Conservation (phyloP, 257 asterid genomes). For the Sherardia arvensis region DNA sequence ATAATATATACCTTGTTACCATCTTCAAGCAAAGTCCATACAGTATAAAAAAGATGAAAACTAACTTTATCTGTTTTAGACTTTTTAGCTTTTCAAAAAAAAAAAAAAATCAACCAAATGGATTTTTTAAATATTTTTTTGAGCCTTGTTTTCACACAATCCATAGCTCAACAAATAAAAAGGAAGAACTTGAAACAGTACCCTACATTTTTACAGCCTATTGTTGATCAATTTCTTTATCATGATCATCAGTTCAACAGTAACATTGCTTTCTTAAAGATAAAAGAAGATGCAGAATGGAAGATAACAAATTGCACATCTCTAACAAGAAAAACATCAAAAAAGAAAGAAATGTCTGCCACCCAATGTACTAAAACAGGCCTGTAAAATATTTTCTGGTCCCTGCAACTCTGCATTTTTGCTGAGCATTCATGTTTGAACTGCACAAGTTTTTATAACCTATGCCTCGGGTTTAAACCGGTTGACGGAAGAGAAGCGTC, state of each 20-base stretch:
- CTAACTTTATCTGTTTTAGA: constrained; percentile 23
- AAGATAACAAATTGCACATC: not conserved
- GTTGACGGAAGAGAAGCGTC: not conserved
- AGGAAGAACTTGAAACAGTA: not conserved
- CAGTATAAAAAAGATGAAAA: constrained; percentile 19
- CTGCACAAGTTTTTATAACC: not conserved
- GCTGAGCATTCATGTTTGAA: not conserved
- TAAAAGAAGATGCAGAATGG: not conserved
- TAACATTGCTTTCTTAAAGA: not conserved
- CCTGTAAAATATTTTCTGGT: not conserved
- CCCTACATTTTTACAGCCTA: constrained; percentile 4
- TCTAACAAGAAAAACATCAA: not conserved
- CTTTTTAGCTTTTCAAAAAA: constrained; percentile 14
- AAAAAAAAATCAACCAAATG: not conserved
- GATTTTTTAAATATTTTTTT: too few species aligned
- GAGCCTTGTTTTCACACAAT: constrained; percentile 42
- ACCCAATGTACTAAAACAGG: not conserved
- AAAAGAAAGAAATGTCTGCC: constrained; percentile 5
- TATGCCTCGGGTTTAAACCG: not conserved
- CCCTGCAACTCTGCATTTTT: not conserved
- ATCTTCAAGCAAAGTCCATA: constrained; percentile 43
- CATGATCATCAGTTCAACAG: not conserved
- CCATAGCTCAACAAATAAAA: constrained; percentile 27
- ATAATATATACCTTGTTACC: constrained; percentile 31
- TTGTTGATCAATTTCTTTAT: constrained; percentile 8